Percentiles rank a stretch among this genome's conserved stretches.
These are phyloP conservation scores for Corymbia citriodora DNA, from an alignment of 441 rosid species.

Conservation along the genomic window DNA sequence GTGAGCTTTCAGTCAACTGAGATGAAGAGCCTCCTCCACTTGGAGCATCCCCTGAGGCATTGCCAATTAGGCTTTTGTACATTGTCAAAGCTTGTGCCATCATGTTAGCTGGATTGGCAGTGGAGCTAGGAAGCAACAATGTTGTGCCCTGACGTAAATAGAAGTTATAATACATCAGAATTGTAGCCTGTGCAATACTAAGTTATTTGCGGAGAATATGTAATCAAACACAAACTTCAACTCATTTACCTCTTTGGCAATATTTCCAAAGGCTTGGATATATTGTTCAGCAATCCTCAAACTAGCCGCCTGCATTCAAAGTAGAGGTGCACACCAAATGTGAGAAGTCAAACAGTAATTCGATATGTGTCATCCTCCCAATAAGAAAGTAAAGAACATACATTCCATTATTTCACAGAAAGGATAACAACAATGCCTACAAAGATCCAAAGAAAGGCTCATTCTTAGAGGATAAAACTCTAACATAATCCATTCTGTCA, in stretches of 20 bases:
- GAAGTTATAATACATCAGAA: not conserved
- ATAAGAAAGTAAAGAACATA: not conserved
- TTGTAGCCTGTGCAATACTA: not conserved
- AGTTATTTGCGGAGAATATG: not conserved
- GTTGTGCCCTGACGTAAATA: conserved; percentile 61
- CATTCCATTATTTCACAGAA: not conserved
- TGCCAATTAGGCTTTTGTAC: conserved; percentile 61
- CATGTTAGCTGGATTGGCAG: conserved; percentile 60
- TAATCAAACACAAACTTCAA: not conserved
- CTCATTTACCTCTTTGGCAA: conserved; percentile 74
- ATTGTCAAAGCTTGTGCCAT: conserved; percentile 79
- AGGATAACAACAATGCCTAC: not conserved
- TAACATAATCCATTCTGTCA: not conserved
- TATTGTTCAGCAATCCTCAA: conserved; percentile 88
- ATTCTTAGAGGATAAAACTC: not conserved
- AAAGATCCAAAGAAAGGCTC: not conserved
- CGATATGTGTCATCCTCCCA: not conserved
- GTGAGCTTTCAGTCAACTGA: conserved; percentile 5
- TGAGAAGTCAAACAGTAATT: not conserved
- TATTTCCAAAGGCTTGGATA: conserved; percentile 70
- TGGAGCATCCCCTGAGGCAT: conserved; percentile 21
- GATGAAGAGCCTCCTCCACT: conserved; percentile 1
- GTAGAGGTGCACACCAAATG: not conserved
- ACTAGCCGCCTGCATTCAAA: conserved; percentile 76
- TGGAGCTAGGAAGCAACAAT: conserved; percentile 71